Conservation (phyloP, 495 filamentous ascomycete species). For the Talaromyces liani region DNA sequence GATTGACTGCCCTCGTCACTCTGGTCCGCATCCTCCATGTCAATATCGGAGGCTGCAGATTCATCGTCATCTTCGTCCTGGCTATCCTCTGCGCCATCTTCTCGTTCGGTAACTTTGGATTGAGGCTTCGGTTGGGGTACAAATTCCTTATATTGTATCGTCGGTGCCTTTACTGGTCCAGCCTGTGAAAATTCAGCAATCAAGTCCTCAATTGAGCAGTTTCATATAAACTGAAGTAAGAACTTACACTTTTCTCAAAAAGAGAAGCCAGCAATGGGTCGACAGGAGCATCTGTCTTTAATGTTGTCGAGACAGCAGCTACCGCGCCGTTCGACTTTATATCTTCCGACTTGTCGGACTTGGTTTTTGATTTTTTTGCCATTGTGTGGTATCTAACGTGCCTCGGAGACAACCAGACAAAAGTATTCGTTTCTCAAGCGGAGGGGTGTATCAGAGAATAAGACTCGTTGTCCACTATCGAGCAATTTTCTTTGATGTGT, state of each 20-base stretch:
- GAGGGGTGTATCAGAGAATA: background rate
- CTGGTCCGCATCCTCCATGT: constrained; percentile 36
- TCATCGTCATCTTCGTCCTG: constrained; percentile 28
- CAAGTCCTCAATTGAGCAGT: background rate
- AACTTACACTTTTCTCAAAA: constrained; percentile 75
- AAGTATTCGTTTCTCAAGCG: background rate
- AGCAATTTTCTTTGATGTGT: constrained; percentile 4
- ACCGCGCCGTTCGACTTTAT: constrained; percentile 2
- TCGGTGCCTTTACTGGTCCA: constrained; percentile 57
- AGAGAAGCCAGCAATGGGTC: constrained; percentile 73
- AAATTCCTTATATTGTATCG: constrained; percentile 39
- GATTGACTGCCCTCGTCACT: constrained; percentile 27
- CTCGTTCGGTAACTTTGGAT: constrained; percentile 8
- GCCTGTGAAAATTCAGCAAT: constrained; percentile 38
- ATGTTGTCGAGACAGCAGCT: constrained; percentile 24
- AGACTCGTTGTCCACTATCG: background rate
- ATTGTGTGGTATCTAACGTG: constrained; percentile 16
- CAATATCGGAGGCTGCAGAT: constrained; percentile 33
- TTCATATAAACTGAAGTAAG: too few species aligned
- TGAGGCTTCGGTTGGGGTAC: constrained; percentile 17
- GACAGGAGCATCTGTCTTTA: constrained; percentile 37
- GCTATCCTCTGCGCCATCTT: constrained; percentile 25
- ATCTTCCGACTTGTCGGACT: constrained; percentile 17
- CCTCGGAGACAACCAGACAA: background rate
- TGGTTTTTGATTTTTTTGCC: constrained; percentile 37